Conservation (phyloP, 106 monocot genomes). For the Acanthochlamys bracteata region DNA sequence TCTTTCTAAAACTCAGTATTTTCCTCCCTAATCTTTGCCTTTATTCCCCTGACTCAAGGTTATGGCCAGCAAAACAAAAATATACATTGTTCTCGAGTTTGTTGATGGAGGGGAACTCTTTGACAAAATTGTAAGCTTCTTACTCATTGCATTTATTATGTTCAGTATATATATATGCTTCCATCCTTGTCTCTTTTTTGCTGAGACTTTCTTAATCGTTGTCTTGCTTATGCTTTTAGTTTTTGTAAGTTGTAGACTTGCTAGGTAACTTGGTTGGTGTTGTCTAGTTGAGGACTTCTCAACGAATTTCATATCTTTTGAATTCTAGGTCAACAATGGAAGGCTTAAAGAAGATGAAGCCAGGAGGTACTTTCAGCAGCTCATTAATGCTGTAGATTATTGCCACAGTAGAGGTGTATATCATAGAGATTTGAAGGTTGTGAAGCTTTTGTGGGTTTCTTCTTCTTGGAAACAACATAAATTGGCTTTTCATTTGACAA, state of each 20-base stretch:
- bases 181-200: too few species aligned
- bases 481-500: background rate
- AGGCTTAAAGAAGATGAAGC: slow-evolving; percentile 82
- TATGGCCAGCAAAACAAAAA: slow-evolving; percentile 86
- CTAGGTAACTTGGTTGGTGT: too few species aligned
- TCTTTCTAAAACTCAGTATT: too few species aligned
- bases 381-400: slow-evolving; percentile 92
- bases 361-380: slow-evolving; percentile 83
- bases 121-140: slow-evolving; percentile 80
- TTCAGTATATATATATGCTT: too few species aligned
- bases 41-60: slow-evolving; percentile 30
- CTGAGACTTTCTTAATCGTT: too few species aligned
- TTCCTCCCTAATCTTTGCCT: too few species aligned
- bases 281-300: too few species aligned
- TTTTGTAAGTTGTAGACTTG: too few species aligned
- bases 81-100: slow-evolving; percentile 80
- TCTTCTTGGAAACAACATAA: background rate
- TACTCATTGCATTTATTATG: background rate
- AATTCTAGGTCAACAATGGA: slow-evolving; percentile 51
- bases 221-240: too few species aligned
- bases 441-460: background rate
- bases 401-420: slow-evolving; percentile 87
- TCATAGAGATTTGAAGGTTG: slow-evolving; percentile 87
- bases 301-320: too few species aligned
- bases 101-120: slow-evolving; percentile 89